A percentile compares a stretch with the other conserved stretches of the same genome.
These are phyloP conservation scores for Solanum neorickii DNA, from an alignment of 257 asterid species.

Conservation along the genomic window DNA sequence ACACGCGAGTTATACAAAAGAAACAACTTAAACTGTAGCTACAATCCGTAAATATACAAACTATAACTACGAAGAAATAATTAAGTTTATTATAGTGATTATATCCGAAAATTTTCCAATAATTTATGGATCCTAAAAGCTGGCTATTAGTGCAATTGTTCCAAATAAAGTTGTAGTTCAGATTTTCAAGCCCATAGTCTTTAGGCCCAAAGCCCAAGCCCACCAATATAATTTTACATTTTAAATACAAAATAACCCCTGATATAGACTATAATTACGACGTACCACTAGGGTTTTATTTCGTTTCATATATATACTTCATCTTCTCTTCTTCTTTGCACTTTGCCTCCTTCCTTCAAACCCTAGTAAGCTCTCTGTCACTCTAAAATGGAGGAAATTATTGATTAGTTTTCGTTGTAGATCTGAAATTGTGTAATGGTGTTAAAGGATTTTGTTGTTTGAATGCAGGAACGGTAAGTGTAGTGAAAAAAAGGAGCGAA, in stretches of 20 bases:
- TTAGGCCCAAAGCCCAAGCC: background rate
- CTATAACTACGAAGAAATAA: too few relatives aligned
- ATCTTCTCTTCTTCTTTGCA: background rate
- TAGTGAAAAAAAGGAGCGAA: background rate
- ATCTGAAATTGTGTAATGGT: background rate
- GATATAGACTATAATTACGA: background rate
- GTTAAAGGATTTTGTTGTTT: background rate
- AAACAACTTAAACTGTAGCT: too few relatives aligned
- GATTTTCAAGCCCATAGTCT: background rate
- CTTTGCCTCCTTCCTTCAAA: background rate
- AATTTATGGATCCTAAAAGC: background rate
- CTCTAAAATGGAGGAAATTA: background rate
- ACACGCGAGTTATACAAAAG: rapidly evolving
- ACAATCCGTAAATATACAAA: too few relatives aligned
- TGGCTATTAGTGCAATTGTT: background rate
- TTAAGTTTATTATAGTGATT: background rate
- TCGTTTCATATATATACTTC: background rate
- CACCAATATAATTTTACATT: background rate
- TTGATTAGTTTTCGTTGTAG: background rate
- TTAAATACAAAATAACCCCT: background rate
- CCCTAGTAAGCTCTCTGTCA: background rate
- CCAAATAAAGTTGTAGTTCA: background rate
- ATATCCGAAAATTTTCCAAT: too few relatives aligned
- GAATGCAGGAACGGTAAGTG: slow-evolving; percentile 12
- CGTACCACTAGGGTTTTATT: slow-evolving; percentile 14